These are phyloP conservation scores for Saturnispora silvae DNA, from an alignment of 805 yeast species.

Conservation along the genomic window DNA sequence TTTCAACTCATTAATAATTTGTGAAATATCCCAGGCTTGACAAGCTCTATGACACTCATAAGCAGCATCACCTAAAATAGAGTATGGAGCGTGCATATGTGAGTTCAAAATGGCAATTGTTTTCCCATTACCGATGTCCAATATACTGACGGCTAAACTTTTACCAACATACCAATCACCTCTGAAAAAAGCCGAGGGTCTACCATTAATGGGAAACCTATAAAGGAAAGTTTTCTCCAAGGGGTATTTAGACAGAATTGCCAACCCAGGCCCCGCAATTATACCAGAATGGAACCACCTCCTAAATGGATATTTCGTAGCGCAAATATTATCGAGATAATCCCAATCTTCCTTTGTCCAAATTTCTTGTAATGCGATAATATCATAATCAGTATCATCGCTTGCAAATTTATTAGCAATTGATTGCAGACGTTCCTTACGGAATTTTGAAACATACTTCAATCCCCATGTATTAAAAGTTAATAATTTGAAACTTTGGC, in stretches of 20 bases:
- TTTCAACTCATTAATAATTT: conserved; percentile 47
- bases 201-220: conserved; percentile 84
- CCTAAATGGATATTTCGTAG: conserved; percentile 44
- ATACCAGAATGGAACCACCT: conserved; percentile 77
- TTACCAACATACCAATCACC: conserved; percentile 99
- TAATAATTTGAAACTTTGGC: conserved; percentile 35
- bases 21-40: conserved; percentile 93
- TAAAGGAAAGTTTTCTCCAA: conserved; percentile 69
- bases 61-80: conserved; percentile 73
- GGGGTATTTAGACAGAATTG: conserved; percentile 73
- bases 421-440: conserved; percentile 56
- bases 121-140: conserved; percentile 41
- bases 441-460: conserved; percentile 64
- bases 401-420: conserved; percentile 56
- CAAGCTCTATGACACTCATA: conserved; percentile 84
- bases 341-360: conserved; percentile 87
- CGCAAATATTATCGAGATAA: conserved; percentile 39
- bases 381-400: conserved; percentile 47
- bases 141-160: conserved; percentile 62
- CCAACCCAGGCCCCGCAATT: conserved; percentile 87
- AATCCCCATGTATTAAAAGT: conserved; percentile 87
- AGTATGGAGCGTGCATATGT: conserved; percentile 97
- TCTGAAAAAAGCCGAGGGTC: conserved; percentile 85
- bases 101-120: conserved; percentile 72
- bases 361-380: conserved; percentile 88